These are phyloP conservation scores for Tulasnella sp. DNA, from an alignment of 768 basidiomycete genomes.

Conservation along the genomic window DNA sequence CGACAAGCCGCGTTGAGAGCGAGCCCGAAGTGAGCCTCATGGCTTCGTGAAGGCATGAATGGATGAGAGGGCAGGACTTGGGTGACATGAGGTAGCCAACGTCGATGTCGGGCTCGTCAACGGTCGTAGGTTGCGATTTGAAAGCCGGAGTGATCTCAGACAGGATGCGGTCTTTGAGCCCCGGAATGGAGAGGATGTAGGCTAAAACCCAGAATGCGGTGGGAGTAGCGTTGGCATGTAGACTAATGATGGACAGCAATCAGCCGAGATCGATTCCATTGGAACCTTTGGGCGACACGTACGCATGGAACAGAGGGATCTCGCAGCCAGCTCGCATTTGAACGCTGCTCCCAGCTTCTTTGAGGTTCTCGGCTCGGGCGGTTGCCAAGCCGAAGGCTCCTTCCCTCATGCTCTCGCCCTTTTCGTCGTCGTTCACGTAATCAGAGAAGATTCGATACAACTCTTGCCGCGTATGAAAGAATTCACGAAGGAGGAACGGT, in stretches of 20 bases:
- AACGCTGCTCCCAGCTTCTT: not conserved
- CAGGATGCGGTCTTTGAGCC: not conserved
- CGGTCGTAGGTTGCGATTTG: not conserved
- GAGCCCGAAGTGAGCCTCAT: not conserved
- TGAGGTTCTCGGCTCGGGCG: not conserved
- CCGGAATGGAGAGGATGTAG: not conserved
- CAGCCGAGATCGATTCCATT: not conserved
- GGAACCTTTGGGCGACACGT: not conserved
- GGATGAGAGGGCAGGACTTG: not conserved
- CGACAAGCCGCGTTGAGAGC: not conserved
- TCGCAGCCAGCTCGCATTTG: not conserved
- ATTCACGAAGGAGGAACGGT: not conserved
- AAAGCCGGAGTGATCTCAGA: not conserved
- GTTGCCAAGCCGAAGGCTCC: not conserved
- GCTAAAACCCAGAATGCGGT: not conserved
- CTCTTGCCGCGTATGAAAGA: not conserved
- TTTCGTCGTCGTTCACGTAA: not conserved
- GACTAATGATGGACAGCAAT: not conserved
- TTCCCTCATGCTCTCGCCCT: not conserved
- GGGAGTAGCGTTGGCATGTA: not conserved
- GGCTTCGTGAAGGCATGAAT: not conserved
- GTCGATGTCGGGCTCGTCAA: not conserved
- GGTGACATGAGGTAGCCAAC: not conserved
- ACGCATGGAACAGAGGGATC: not conserved
- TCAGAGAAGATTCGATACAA: not conserved